A percentile compares a stretch with the other conserved stretches of the same genome.
Conservation (phyloP, 345 rosid genomes). For the Pelargonium nanum region DNA sequence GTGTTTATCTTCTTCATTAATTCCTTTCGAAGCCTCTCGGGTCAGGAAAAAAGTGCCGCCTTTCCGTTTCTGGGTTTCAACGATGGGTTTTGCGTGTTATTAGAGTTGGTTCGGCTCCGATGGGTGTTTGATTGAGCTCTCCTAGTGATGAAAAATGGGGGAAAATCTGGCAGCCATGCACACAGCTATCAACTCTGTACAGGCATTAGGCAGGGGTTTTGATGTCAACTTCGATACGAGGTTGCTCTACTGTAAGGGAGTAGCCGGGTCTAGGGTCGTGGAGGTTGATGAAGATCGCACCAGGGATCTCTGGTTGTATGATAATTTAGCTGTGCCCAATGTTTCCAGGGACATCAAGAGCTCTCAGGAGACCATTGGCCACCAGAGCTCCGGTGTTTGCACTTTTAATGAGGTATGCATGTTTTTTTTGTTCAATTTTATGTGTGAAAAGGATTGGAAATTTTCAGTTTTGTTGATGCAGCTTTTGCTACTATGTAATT, state of each 20-base stretch:
- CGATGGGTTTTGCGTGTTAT: too few species aligned
- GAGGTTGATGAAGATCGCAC: conserved; percentile 47
- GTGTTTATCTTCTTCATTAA: too few species aligned
- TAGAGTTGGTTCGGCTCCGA: too few species aligned
- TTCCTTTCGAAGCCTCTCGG: too few species aligned
- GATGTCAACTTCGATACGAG: conserved; percentile 66
- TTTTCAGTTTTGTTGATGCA: too few species aligned
- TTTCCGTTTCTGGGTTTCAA: too few species aligned
- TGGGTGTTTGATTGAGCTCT: too few species aligned
- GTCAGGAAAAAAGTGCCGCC: too few species aligned
- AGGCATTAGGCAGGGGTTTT: conserved; percentile 64
- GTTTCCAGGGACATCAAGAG: conserved; percentile 45
- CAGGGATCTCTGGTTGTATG: conserved; percentile 34
- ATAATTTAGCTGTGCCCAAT: conserved; percentile 27
- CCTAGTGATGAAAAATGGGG: conserved; percentile 18
- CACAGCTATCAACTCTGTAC: conserved; percentile 51
- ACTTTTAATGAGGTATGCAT: conserved; percentile 39
- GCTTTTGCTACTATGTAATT: too few species aligned
- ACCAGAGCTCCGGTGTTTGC: conserved; percentile 39
- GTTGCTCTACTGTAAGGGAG: conserved; percentile 62
- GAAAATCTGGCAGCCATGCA: conserved; percentile 39
- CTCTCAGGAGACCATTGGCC: conserved; percentile 21
- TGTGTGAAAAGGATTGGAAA: too few species aligned
- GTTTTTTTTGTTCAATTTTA: too few species aligned
- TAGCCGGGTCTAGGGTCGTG: conserved; percentile 38